Evolutionary conservation across 1,139 yeast genomes (phyloP).

Genomic region (Wickerhamomyces sp.): DNA sequence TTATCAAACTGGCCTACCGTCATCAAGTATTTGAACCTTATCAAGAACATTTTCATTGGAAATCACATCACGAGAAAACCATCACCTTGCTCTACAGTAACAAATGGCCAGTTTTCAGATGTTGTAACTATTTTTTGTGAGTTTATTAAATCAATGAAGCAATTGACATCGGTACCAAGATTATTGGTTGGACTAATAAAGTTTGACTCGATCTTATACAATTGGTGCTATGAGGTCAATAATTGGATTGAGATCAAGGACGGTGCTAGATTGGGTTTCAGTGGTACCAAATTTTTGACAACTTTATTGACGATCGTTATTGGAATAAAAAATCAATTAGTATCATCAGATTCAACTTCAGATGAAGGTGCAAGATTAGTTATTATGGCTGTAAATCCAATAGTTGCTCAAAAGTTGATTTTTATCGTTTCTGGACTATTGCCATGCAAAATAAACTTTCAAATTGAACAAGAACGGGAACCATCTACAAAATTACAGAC

Average conservation of each 20-base stretch:
- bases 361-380: constrained; percentile 43
- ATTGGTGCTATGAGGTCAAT: constrained; percentile 53
- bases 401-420: constrained; percentile 54
- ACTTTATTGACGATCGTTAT: constrained; percentile 17
- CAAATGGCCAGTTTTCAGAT: constrained; percentile 21
- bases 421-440: constrained; percentile 49
- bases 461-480: neutral
- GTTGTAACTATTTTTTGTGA: constrained; percentile 23
- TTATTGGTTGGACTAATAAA: constrained; percentile 28
- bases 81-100: constrained; percentile 3
- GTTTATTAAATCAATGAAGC: constrained; percentile 26
- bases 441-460: constrained; percentile 22
- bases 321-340: constrained; percentile 26
- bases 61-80: constrained; percentile 11
- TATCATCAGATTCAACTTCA: constrained; percentile 5
- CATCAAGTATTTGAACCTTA: constrained; percentile 8
- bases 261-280: constrained; percentile 32
- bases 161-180: constrained; percentile 29
- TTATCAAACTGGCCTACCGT: constrained; percentile 18
- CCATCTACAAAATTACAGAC: neutral
- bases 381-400: constrained; percentile 55
- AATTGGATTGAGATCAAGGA: constrained; percentile 63
- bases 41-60: constrained; percentile 15
- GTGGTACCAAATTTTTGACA: constrained; percentile 20
- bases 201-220: constrained; percentile 26